Base-by-base conservation (phyloP, 78 protist genomes). In the Pigoraptor vietnamica region DNA sequence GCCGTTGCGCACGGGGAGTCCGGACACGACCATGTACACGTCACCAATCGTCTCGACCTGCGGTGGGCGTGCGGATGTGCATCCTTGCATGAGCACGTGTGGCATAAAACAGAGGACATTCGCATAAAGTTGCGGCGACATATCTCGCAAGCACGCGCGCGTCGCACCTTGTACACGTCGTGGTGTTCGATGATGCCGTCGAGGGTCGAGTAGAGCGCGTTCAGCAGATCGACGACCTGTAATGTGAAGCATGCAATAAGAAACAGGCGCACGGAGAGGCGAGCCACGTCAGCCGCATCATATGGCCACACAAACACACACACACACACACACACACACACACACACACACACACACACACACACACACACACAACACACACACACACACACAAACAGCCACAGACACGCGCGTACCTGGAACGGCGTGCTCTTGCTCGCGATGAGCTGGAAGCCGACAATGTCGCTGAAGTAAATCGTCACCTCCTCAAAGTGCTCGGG, bases 211-310 rank as follows among this genome's bases (percentile, higher is more conserved):
- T 34, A 89, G 39, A 89, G 91, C 0, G 81, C 81, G 86, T 89
- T 36, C 34, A 89, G 91, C 82, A 89, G 39, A 81, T 48, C 91
- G n/a, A 37, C 67, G 67, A 48, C 67, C 67, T 48, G 67, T 48
- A 48, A 48, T 14, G 67, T 48, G 67, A 48, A 14, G 67, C 29
- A 48, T 14, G 67, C n/a, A n/a, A n/a, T n/a, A n/a, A n/a, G n/a
- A n/a, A n/a, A n/a, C n/a, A n/a, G n/a, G n/a, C n/a, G n/a, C n/a
- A n/a, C n/a, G n/a, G n/a, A n/a, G n/a, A n/a, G n/a, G n/a, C n/a
- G n/a, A n/a, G n/a, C n/a, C n/a, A n/a, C n/a, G n/a, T n/a, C n/a
- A n/a, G n/a, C n/a, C n/a, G n/a, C n/a, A n/a, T n/a, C n/a, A n/a
- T n/a, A n/a, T n/a, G n/a, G n/a, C n/a, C n/a, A n/a, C n/a, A n/a